phyloP scores from a whole-genome alignment of 164 flowering plant genomes.

The Amborella trichopoda region DNA sequence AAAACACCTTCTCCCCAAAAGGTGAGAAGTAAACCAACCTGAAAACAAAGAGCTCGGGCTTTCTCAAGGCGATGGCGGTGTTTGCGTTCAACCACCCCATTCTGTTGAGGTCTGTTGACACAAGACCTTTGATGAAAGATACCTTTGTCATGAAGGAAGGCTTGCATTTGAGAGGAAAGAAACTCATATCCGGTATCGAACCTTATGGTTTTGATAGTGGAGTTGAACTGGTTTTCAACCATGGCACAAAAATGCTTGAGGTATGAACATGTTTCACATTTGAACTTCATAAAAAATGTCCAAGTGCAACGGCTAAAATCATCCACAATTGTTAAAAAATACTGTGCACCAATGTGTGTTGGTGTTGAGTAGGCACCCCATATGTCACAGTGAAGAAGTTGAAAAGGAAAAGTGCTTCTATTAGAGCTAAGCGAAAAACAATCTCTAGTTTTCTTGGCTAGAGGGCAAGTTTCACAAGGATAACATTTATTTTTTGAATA shows the following conservation, averaged over 20 bases:
- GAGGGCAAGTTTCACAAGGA: neutral
- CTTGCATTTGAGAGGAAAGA: neutral
- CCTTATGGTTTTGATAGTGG: neutral
- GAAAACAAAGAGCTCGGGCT: neutral
- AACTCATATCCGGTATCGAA: neutral
- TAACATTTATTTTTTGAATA: neutral
- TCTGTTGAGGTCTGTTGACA: neutral
- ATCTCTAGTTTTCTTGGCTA: neutral
- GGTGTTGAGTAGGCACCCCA: neutral
- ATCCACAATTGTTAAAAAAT: neutral
- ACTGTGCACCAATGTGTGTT: neutral
- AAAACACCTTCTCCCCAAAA: neutral
- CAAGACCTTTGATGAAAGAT: neutral
- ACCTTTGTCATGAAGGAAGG: neutral
- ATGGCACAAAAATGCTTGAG: neutral
- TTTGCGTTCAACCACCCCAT: neutral
- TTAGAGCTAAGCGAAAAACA: neutral
- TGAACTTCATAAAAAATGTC: neutral
- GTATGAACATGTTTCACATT: neutral
- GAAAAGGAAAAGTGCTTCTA: neutral
- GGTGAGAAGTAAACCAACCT: neutral
- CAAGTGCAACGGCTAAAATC: neutral
- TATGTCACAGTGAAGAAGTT: neutral
- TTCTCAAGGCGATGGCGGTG: neutral
- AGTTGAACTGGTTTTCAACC: neutral